Evolutionary conservation across 306 rosid genomes (phyloP), one percentile per base, ranked within the genome.

Genomic region (Betula pendula): DNA sequence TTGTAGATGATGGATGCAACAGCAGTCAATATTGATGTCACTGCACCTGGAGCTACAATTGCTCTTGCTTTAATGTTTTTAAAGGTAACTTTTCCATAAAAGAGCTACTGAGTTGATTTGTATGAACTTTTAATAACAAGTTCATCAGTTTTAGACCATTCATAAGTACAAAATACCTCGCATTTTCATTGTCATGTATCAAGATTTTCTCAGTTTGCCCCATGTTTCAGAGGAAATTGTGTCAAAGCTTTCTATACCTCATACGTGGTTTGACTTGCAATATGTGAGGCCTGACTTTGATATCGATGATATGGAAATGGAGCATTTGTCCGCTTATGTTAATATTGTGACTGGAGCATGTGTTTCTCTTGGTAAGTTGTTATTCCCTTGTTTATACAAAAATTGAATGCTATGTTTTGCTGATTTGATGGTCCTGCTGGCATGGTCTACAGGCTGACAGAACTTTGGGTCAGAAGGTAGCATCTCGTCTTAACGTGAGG

Each of bases 221-320:
- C 76, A 19, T 84, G 59, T 79, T 77, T 87, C 98, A 35, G 89
- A 90, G 83, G 91, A 90, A 76, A 91, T 90, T 77, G 92, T 91
- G 45, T 89, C 97, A 75, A 89, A 90, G 89, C 90, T 94, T 66
- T 85, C 91, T 71, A 90, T 94, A 58, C 98, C 98, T 77, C 84
- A 75, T 71, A 92, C 98, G 50, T 77, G 78, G 77, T 94, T 86
- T 85, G 98, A 92, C 84, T 84, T 94, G 83, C 97, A 92, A 88
- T 92, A 89, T 85, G 98, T 94, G 82, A 86, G 98, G 79, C 98
- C 98, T 70, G 98, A 94, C 88, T 94, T 94, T 82, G 96, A 94
- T 75, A 72, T 86, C 20, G 95, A 94, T 59, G 95, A 92, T 74
- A 83, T 92, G 92, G 96, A 94, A 70, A 83, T 90, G 29, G 98